Base-by-base conservation (phyloP, 108 stramenopile genomes). In the Nitzschia palea region DNA sequence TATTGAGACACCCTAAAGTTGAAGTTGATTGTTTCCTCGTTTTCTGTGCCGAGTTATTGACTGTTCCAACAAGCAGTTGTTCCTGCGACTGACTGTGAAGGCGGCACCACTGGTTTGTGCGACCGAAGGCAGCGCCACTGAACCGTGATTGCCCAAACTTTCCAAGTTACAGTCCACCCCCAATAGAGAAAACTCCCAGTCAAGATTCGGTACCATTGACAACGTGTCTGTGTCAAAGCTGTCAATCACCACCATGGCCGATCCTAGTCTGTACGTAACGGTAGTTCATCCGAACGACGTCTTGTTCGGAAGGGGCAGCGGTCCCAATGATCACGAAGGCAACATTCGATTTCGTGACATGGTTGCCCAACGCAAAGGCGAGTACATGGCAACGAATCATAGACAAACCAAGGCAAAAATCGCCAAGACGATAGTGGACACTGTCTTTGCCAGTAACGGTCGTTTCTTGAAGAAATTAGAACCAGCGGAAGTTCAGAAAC, bases 261-360 rank as follows among this genome's bases (percentile, higher is more conserved):
- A 74, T 10, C 31, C 28, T 33, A 20, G n/a, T 48, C 32, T 42
- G 9, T 74, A 62, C 62, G 72, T 82, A 12, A 73, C 72, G 5
- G 63, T 65, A 20, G 44, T 82, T 10, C 30, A 34, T 25, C 58
- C 76, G 5, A 55, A 74, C 42, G 87, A 92, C 59, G 87, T 92
- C 27, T 55, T 92, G 35, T 88, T 87, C 53, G 91, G 91, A 25
- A 69, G 91, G 10, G 91, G 91, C 2, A 85, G 83, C 35, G 81
- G 73, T 22, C 86, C 87, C 4, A 92, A 92, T 45, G 74, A 77
- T 58, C 87, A 86, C 59, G 84, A 80, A 44, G 91, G 91, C 15
- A 92, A 92, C 68, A 82, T 89, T 28, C 52, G 60, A 17, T 92
- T 92, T 55, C 87, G 91, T 30, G 57, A 79, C 25, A 22, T 81